These are phyloP conservation scores for Cutaneotrichosporon sp. DNA, from an alignment of 1,284 basidiomycete genomes.

Conservation along the genomic window DNA sequence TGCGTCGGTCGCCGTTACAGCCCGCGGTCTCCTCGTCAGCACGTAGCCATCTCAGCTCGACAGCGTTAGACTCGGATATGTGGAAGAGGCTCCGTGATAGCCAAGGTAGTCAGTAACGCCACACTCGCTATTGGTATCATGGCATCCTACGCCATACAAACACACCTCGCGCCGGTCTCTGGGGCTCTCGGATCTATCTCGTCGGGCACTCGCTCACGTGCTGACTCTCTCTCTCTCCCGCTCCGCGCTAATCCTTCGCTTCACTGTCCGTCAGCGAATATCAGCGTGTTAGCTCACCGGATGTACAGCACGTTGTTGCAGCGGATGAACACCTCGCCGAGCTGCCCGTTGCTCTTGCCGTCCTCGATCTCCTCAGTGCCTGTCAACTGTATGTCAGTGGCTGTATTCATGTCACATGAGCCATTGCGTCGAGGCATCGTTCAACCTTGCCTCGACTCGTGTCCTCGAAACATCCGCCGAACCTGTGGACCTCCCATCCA, in stretches of 20 bases:
- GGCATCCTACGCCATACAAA: slow-evolving; percentile 14
- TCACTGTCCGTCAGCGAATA: slow-evolving; percentile 32
- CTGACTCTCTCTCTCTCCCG: neutral
- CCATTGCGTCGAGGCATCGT: neutral
- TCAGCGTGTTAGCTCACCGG: slow-evolving; percentile 39
- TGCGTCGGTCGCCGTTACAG: no score
- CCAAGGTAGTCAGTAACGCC: neutral
- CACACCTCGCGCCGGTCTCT: neutral
- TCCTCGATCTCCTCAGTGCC: slow-evolving; percentile 99
- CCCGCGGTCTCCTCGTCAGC: no score
- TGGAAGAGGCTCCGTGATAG: neutral
- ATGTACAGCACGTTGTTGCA: slow-evolving; percentile 94
- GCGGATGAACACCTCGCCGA: slow-evolving; percentile 99
- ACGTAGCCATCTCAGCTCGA: neutral
- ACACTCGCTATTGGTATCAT: slow-evolving; percentile 17
- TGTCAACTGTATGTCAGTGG: slow-evolving; percentile 65
- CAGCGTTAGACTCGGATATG: neutral
- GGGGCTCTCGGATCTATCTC: neutral
- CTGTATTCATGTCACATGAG: neutral
- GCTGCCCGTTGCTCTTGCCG: slow-evolving; percentile 88
- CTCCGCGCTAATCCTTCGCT: slow-evolving; percentile 34
- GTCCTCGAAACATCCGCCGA: no score
- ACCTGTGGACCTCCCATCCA: no score
- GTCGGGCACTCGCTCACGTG: neutral
- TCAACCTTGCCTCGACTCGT: neutral